phyloP scores from a whole-genome alignment of 1,284 basidiomycete genomes.

The Irpex sp. region DNA sequence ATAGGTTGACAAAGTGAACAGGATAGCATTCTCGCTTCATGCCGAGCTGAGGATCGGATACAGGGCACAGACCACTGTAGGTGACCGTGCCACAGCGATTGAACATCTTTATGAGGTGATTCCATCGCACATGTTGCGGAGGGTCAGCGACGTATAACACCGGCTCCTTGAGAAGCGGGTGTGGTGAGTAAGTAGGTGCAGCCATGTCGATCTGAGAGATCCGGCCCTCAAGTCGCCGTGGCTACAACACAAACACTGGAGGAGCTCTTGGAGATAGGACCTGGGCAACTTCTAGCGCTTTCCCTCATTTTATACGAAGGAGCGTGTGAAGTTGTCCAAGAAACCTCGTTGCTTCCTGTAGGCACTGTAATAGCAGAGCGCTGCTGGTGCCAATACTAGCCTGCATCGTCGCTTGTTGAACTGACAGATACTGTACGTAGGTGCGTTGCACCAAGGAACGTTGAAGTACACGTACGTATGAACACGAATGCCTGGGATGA shows the following conservation, averaged over 20 bases:
- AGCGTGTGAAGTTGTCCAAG: background rate
- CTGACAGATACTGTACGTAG: no score
- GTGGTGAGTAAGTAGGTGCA: background rate
- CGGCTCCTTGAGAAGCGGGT: constrained; percentile 4
- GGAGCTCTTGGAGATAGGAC: background rate
- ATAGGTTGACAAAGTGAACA: no score
- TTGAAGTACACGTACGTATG: no score
- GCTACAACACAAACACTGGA: background rate
- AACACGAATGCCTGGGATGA: no score
- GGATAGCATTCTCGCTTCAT: no score
- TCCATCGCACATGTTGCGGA: constrained; percentile 3
- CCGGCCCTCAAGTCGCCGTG: background rate
- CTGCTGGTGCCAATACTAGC: no score
- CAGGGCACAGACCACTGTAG: background rate
- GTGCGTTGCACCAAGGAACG: no score
- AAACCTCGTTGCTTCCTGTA: no score
- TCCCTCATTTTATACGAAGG: background rate
- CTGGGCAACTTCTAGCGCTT: background rate
- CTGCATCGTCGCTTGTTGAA: no score
- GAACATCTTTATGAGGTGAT: background rate
- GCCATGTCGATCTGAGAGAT: constrained; percentile 1
- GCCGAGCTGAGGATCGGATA: background rate
- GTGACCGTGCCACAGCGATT: constrained; percentile 1
- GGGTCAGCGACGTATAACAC: constrained; percentile 5
- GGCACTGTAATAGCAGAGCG: no score